Evolutionary conservation across 805 yeast genomes (phyloP).

Genomic region (Wickerhamomyces tratensis): DNA sequence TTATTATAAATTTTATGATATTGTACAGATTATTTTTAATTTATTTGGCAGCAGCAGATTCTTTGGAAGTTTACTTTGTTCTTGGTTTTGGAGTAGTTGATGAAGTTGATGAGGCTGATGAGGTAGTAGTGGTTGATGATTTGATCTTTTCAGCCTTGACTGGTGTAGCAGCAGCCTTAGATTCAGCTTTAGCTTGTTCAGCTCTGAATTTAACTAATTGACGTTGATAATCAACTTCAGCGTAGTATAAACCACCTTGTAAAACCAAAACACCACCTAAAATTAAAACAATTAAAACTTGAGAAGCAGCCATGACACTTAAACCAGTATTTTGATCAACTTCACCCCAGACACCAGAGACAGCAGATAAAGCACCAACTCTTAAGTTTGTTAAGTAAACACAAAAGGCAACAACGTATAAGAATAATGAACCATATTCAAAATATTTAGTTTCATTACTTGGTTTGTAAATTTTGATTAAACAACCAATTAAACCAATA

Average conservation of each 20-base stretch:
- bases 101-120: neutral
- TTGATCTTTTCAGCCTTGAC: neutral
- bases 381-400: conserved; percentile 81
- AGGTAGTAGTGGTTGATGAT: neutral
- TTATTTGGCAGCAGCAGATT: no score
- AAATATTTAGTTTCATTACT: conserved; percentile 73
- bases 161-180: conserved; percentile 3
- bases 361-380: conserved; percentile 64
- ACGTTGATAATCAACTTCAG: conserved; percentile 46
- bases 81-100: conserved; percentile 4
- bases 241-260: conserved; percentile 87
- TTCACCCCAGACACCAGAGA: conserved; percentile 85
- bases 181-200: conserved; percentile 4
- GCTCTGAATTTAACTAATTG: conserved; percentile 26
- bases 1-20: no score
- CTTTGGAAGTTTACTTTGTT: no score
- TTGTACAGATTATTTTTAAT: no score
- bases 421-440: conserved; percentile 81
- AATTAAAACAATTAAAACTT: conserved; percentile 61
- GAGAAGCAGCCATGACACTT: conserved; percentile 86
- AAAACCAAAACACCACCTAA: conserved; percentile 73
- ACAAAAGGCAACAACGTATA: conserved; percentile 62
- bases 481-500: conserved; percentile 63
- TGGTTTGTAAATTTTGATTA: conserved; percentile 82
- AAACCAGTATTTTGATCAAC: conserved; percentile 80